Evolutionary conservation across 192 early-diverging fungal species (phyloP).

Genomic region (Umbelopsis isabellina): DNA sequence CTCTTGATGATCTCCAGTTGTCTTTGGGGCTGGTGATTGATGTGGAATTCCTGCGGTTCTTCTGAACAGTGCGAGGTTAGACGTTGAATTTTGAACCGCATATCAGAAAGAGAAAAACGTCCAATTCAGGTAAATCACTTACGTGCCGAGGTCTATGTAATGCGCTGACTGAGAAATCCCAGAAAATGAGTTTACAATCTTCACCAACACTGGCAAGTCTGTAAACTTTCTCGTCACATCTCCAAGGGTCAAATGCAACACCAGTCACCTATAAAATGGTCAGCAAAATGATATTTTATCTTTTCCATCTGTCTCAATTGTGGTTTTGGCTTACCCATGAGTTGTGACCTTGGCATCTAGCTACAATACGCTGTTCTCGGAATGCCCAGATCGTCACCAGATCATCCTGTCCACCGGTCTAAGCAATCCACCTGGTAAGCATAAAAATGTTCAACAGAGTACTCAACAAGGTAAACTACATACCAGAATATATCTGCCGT

Average conservation of each 20-base stretch:
- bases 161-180: constrained; percentile 88
- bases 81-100: background rate
- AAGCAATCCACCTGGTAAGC: constrained; percentile 24
- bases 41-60: background rate
- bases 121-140: constrained; percentile 30
- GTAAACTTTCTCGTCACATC: constrained; percentile 79
- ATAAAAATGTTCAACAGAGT: background rate
- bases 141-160: constrained; percentile 76
- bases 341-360: constrained; percentile 88
- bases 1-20: constrained; percentile 2
- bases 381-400: constrained; percentile 89
- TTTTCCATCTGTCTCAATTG: background rate
- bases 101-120: background rate
- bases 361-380: constrained; percentile 74
- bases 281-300: background rate
- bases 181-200: constrained; percentile 83
- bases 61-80: background rate
- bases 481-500: constrained; percentile 77
- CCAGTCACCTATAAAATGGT: constrained; percentile 44
- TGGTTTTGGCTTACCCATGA: constrained; percentile 69
- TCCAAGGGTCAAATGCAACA: constrained; percentile 84
- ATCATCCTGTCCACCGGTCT: constrained; percentile 93
- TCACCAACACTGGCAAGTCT: constrained; percentile 91
- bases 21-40: constrained; percentile 7
- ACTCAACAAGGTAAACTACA: background rate